A percentile compares a stretch with the other conserved stretches of the same genome.
Evolutionary conservation across 257 asterid genomes (phyloP).

Genomic region (Handroanthus guayacan): DNA sequence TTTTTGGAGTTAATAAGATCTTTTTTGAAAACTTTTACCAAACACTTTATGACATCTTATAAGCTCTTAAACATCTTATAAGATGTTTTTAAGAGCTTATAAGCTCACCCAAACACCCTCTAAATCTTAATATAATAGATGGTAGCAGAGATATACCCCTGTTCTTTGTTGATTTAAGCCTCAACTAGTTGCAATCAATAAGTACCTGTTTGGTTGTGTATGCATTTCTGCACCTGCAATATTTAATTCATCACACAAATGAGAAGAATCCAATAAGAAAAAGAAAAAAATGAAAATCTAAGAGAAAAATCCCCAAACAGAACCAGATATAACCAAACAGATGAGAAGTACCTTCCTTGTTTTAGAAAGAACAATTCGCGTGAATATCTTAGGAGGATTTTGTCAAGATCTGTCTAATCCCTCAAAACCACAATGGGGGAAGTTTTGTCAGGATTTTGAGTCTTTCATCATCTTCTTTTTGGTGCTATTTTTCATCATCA

Average conservation of each 20-base stretch:
- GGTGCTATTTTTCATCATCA: too few species aligned
- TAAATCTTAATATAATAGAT: too few species aligned
- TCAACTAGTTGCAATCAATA: slow-evolving; percentile 82
- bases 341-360: slow-evolving; percentile 9
- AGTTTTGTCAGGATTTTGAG: background rate
- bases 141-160: slow-evolving; percentile 55
- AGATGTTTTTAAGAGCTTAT: too few species aligned
- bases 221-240: slow-evolving; percentile 53
- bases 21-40: too few species aligned
- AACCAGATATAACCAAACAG: slow-evolving; percentile 9
- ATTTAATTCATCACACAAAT: too few species aligned
- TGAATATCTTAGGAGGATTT: slow-evolving; percentile 23
- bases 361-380: background rate
- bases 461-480: background rate
- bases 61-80: too few species aligned
- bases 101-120: too few species aligned
- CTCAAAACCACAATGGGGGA: background rate
- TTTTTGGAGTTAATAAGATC: too few species aligned
- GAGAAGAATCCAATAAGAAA: too few species aligned
- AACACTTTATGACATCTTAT: too few species aligned
- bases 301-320: background rate
- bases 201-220: slow-evolving; percentile 54
- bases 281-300: too few species aligned
- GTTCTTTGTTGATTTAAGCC: slow-evolving; percentile 91
- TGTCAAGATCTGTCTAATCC: background rate